A percentile compares a stretch with the other conserved stretches of the same genome.
Evolutionary conservation across 768 basidiomycete species (phyloP).

Genomic region (Leccinum boreale): DNA sequence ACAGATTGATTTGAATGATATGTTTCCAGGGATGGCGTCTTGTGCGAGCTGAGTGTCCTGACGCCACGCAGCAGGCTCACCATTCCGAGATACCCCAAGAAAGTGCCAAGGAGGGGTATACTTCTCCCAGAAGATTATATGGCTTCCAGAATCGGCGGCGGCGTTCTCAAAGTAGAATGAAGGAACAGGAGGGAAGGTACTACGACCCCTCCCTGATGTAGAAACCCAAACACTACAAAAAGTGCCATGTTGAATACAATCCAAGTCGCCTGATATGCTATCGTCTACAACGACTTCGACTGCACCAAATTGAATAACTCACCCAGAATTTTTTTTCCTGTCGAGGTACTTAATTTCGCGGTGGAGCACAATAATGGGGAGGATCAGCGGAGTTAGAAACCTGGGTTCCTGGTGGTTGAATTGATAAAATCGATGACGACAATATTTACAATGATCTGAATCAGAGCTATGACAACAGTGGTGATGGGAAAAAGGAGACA

Average conservation of each 20-base stretch:
- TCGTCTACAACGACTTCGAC: not conserved
- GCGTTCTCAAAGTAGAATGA: slow-evolving; percentile 21
- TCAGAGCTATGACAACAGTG: slow-evolving; percentile 22
- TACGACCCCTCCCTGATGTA: slow-evolving; percentile 42
- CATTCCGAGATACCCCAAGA: slow-evolving; percentile 25
- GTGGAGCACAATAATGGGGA: slow-evolving; percentile 33
- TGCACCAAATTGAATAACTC: slow-evolving; percentile 2
- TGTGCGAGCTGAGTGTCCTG: not conserved
- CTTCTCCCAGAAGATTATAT: slow-evolving; percentile 38
- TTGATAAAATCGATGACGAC: slow-evolving; percentile 30
- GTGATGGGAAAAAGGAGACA: not conserved
- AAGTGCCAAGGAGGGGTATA: slow-evolving; percentile 39
- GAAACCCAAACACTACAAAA: slow-evolving; percentile 33
- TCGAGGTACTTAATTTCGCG: slow-evolving; percentile 16
- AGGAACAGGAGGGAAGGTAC: slow-evolving; percentile 37
- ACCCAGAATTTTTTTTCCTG: slow-evolving; percentile 29
- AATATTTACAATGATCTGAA: slow-evolving; percentile 23
- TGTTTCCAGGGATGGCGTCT: slow-evolving; percentile 26
- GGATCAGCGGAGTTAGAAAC: slow-evolving; percentile 36
- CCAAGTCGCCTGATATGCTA: slow-evolving; percentile 25
- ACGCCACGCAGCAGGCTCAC: not conserved
- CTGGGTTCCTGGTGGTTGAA: slow-evolving; percentile 40
- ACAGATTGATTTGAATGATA: slow-evolving; percentile 27
- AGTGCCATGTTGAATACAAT: slow-evolving; percentile 28
- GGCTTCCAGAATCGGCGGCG: slow-evolving; percentile 1